phyloP scores from a whole-genome alignment of 1,284 basidiomycete species.

The Fistulinella cinereoalba region DNA sequence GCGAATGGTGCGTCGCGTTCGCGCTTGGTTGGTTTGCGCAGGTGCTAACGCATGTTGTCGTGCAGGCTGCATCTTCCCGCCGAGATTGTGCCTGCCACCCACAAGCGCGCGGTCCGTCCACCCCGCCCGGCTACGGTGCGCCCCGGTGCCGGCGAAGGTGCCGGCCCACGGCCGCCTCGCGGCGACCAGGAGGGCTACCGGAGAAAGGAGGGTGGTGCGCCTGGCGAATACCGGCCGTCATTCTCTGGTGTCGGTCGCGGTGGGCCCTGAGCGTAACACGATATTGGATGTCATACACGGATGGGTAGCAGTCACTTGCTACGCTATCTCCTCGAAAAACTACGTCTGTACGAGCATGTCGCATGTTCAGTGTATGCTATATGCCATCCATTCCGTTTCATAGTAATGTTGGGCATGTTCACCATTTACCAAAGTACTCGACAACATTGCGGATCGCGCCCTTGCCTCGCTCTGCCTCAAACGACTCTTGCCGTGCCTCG shows the following conservation, averaged over 20 bases:
- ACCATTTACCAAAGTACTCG: constrained; percentile 22
- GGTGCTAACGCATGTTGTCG: constrained; percentile 1
- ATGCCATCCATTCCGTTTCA: constrained; percentile 25
- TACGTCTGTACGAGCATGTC: constrained; percentile 41
- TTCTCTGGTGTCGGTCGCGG: constrained; percentile 89
- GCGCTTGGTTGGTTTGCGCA: neutral
- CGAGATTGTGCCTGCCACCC: constrained; percentile 93
- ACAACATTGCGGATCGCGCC: constrained; percentile 22
- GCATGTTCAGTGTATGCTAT: constrained; percentile 40
- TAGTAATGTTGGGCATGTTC: neutral
- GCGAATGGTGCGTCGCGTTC: constrained; percentile 76
- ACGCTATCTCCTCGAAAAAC: constrained; percentile 22
- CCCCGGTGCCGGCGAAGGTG: constrained; percentile 65
- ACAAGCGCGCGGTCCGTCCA: constrained; percentile 88
- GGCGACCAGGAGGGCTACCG: constrained; percentile 90
- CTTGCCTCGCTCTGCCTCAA: constrained; percentile 6
- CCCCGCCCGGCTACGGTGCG: constrained; percentile 72
- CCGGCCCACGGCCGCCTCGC: constrained; percentile 84
- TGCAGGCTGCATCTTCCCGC: constrained; percentile 84
- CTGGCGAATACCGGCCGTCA: constrained; percentile 78
- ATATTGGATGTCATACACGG: constrained; percentile 3
- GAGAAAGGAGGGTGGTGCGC: constrained; percentile 78
- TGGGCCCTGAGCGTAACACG: constrained; percentile 57
- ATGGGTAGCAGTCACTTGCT: constrained; percentile 1
- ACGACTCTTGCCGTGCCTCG: constrained; percentile 17